These are phyloP conservation scores for Rubia occidens DNA, from an alignment of 305 asterid species.

Conservation along the genomic window DNA sequence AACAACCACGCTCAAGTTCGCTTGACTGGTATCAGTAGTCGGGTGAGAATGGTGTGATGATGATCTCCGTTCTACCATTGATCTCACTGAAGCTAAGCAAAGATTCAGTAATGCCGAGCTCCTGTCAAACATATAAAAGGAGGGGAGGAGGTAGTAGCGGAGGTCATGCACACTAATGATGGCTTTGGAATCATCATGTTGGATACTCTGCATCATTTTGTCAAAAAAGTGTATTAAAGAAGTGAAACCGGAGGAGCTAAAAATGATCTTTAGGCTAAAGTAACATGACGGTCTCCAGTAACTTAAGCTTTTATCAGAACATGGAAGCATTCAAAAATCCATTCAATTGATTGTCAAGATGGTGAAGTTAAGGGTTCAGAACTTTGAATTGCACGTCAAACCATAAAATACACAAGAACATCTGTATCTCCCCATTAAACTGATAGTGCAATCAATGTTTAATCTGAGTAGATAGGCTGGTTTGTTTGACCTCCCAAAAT, in stretches of 20 bases:
- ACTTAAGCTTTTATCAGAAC: not conserved
- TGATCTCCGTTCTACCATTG: slow-evolving; percentile 38
- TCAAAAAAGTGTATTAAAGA: not conserved
- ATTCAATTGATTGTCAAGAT: not conserved
- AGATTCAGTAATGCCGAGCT: slow-evolving; percentile 37
- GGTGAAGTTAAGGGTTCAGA: not conserved
- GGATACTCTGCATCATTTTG: slow-evolving; percentile 38
- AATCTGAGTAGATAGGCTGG: not conserved
- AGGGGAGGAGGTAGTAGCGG: slow-evolving; percentile 55
- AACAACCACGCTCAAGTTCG: slow-evolving; percentile 30
- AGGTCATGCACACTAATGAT: slow-evolving; percentile 27
- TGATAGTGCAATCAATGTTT: not conserved
- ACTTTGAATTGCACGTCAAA: not conserved
- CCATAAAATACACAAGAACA: not conserved
- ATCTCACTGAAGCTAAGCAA: slow-evolving; percentile 43
- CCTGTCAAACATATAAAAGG: slow-evolving; percentile 49
- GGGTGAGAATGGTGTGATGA: slow-evolving; percentile 19
- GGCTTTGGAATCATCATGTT: slow-evolving; percentile 26
- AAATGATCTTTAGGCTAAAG: not conserved
- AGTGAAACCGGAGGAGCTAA: slow-evolving; percentile 1
- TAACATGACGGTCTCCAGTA: not conserved
- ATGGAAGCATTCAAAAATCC: not conserved
- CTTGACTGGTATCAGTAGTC: slow-evolving; percentile 23
- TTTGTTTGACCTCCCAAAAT: not conserved
- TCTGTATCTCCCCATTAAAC: not conserved